Percentiles rank a stretch among this genome's conserved stretches.
These are phyloP conservation scores for Entomortierella parvispora DNA, from an alignment of 192 early-diverging fungal species.

Conservation along the genomic window DNA sequence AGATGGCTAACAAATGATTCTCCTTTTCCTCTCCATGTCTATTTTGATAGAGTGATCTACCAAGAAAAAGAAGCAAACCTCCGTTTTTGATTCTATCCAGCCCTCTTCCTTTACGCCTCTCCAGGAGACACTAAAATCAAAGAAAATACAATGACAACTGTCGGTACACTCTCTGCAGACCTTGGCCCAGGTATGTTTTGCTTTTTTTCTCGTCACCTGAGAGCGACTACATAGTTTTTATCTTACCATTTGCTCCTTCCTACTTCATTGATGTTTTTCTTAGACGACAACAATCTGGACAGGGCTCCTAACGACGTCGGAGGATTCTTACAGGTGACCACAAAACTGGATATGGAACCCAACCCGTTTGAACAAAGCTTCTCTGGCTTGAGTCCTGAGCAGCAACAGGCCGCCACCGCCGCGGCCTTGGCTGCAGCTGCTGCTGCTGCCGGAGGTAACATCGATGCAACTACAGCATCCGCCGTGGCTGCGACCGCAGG, in stretches of 20 bases:
- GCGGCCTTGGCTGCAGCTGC: conserved; percentile 15
- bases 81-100: background rate
- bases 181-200: conserved; percentile 23
- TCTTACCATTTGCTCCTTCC: too few species aligned
- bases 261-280: too few species aligned
- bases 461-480: conserved; percentile 23
- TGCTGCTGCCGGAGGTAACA: conserved; percentile 16
- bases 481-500: conserved; percentile 6
- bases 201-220: too few species aligned
- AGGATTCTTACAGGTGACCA: conserved; percentile 27
- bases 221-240: too few species aligned
- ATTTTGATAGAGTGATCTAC: too few species aligned
- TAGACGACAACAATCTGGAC: background rate
- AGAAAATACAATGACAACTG: conserved; percentile 23
- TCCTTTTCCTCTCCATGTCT: too few species aligned
- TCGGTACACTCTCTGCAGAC: conserved; percentile 27
- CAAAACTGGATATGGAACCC: conserved; percentile 84
- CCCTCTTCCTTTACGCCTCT: background rate
- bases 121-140: background rate
- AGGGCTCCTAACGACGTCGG: conserved; percentile 6
- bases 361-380: conserved; percentile 93
- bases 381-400: conserved; percentile 48
- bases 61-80: too few species aligned
- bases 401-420: conserved; percentile 7
- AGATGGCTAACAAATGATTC: too few species aligned